Evolutionary conservation across 2,329 filamentous ascomycete species (phyloP), one percentile per base, ranked within the genome.

Genomic region (Cordyceps cateniannulata): DNA sequence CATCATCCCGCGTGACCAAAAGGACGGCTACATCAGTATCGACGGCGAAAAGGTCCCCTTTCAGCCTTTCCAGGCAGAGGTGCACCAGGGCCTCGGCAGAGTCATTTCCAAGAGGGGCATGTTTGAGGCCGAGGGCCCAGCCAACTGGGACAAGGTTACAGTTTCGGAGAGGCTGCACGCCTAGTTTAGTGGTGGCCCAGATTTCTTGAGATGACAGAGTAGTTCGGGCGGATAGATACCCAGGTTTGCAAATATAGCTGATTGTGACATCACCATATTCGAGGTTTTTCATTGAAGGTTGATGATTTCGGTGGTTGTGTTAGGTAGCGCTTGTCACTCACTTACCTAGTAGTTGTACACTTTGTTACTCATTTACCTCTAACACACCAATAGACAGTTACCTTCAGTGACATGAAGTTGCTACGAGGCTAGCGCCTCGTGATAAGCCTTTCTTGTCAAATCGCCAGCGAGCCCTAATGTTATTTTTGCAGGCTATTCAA

Each of bases 11-110:
- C 85, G 84, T 58, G 76, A 88, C 64, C 81, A 87, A 67, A 77
- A 83, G 44, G 82, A 87, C 64, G 93, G 93, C 1, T 95, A 90
- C 72, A 96, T 99, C 71, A 96, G 91, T 71, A 91, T 99, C 65
- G 95, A 98, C 69, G 95, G 95, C 42, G 95, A 99, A 75, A 82
- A 84, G 59, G 81, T 96, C 3, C 89, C 91, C 0, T 98, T 96
- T 71, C 88, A 88, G 67, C 89, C 91, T 0, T 96, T 97, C 71
- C 95, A 99, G 77, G 91, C 87, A 2, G 95, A 99, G 75, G 81
- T 97, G 7, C 91, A 97, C 72, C 83, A 79, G 57, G 89, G 88
- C 0, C 78, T 99, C 25, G 95, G 91, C 1, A 91, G 89, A 4
- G 89, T 93, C n/a, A 77, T 98, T 64, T 91, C 90, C 54, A 91